Percentiles rank a stretch among this genome's conserved stretches.
Conservation (phyloP, 371 early-diverging fungal species). For the Mucor ambiguus region DNA sequence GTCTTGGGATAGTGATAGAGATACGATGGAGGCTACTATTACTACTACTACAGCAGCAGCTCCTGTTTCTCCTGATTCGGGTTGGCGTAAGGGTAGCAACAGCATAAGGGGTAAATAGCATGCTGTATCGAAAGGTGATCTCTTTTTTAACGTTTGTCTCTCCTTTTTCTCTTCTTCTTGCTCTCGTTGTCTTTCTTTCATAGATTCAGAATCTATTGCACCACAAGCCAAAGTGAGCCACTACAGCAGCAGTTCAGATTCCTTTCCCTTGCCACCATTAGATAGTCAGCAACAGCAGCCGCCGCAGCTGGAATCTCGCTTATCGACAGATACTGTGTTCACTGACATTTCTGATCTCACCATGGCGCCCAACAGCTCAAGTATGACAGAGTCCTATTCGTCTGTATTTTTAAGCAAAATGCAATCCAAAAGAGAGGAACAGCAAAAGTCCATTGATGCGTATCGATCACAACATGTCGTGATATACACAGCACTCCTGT, state of each 20-base stretch:
- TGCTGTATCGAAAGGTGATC: neutral
- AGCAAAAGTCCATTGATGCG: slow-evolving; percentile 23
- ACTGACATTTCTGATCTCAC: neutral
- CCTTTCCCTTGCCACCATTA: slow-evolving; percentile 34
- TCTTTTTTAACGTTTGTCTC: neutral
- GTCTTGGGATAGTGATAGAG: neutral
- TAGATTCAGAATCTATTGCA: slow-evolving; percentile 22
- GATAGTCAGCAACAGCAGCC: neutral
- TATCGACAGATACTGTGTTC: neutral
- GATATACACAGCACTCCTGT: slow-evolving; percentile 82
- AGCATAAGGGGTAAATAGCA: slow-evolving; percentile 4
- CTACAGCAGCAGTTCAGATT: slow-evolving; percentile 39
- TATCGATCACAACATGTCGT: slow-evolving; percentile 8
- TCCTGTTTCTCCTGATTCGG: neutral
- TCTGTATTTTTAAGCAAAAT: slow-evolving; percentile 38
- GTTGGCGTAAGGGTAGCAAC: slow-evolving; percentile 22
- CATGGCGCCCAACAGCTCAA: slow-evolving; percentile 2
- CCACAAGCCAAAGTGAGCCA: slow-evolving; percentile 18
- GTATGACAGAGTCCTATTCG: slow-evolving; percentile 23
- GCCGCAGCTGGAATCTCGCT: neutral
- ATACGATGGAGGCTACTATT: neutral
- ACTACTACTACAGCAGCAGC: neutral
- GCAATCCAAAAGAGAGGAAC: slow-evolving; percentile 38
- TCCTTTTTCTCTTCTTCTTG: neutral
- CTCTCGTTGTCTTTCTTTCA: slow-evolving; percentile 2